A percentile compares a stretch with the other conserved stretches of the same genome.
Evolutionary conservation across 2,329 filamentous ascomycete genomes (phyloP).

Genomic region (Fusarium palustre): DNA sequence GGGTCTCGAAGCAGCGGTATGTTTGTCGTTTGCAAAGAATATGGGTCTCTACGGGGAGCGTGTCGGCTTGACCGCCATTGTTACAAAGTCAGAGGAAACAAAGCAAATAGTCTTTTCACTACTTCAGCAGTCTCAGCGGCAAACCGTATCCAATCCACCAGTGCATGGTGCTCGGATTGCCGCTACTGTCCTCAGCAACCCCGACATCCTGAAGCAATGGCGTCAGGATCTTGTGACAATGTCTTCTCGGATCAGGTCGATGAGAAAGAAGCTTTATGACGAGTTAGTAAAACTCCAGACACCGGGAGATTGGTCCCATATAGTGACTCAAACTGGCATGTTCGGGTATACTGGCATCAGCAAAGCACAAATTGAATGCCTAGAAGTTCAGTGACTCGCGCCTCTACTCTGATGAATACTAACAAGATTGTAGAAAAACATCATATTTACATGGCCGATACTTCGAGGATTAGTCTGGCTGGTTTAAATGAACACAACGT

Average conservation of each 20-base stretch:
- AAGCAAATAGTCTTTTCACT: slow-evolving; percentile 46
- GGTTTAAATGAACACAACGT: slow-evolving; percentile 55
- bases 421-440: slow-evolving; percentile 43
- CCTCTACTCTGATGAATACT: accelerated
- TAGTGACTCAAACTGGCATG: slow-evolving; percentile 55
- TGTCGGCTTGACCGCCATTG: slow-evolving; percentile 49
- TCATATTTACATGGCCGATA: slow-evolving; percentile 56
- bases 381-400: slow-evolving; percentile 44
- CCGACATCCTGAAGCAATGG: slow-evolving; percentile 51
- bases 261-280: slow-evolving; percentile 52
- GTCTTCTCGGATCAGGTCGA: slow-evolving; percentile 51
- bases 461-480: slow-evolving; percentile 55
- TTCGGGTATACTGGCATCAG: slow-evolving; percentile 61
- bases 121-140: slow-evolving; percentile 50
- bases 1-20: slow-evolving; percentile 64
- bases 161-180: slow-evolving; percentile 53
- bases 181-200: slow-evolving; percentile 48
- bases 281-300: slow-evolving; percentile 49
- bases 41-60: slow-evolving; percentile 60
- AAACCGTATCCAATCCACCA: slow-evolving; percentile 53
- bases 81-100: slow-evolving; percentile 34
- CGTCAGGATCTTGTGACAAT: slow-evolving; percentile 52
- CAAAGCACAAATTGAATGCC: slow-evolving; percentile 57
- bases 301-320: slow-evolving; percentile 54
- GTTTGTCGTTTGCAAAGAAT: slow-evolving; percentile 72